Evolutionary conservation across 2,329 filamentous ascomycete species (phyloP), one percentile per base, ranked within the genome.

Genomic region (Aspergillus jensenii): DNA sequence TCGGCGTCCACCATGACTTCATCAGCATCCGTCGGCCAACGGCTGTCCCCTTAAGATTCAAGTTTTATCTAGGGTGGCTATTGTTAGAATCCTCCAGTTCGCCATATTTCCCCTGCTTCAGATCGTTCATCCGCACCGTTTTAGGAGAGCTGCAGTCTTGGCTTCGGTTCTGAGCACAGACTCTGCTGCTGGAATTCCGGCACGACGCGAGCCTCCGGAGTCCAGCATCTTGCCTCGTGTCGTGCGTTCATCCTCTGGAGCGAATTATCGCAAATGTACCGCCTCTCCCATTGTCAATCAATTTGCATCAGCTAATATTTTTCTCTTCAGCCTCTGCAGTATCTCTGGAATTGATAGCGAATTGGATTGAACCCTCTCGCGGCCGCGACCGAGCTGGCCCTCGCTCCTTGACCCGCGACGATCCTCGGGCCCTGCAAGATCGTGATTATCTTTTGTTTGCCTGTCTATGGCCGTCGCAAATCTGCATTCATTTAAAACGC

Each of bases 41-140:
- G 41, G 4, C 41, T n/a, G 12, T 23, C 6, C 4, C 2, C 21
- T 25, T 6, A 12, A 45, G 14, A 12, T 5, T 25, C 17, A 27
- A 6, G 12, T 12, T 44, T 44, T 25, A 25, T 14, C 43, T 27
- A 25, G 23, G 23, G 23, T 25, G 5, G 21, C 4, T 23, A 45
- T 25, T 45, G 33, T 35, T 35, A 35, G 33, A 35, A 7, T 14
- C 14, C 14, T 35, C 14, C 33, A 8, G 33, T 35, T 35, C 14
- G 33, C 9, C 33, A 35, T 35, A 35, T 2, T 35, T 12, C 14
- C 33, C 39, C 25, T 43, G 52, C 53, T 52, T 45, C 33, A 25
- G 33, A 58, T 40, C 41, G 50, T 41, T 35, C 44, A 41, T 4
- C 58, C 46, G 55, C 58, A 45, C 58, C 55, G 54, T 60, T 49